Evolutionary conservation across 164 flowering plant species (phyloP).

Genomic region (Liquidambar formosana): DNA sequence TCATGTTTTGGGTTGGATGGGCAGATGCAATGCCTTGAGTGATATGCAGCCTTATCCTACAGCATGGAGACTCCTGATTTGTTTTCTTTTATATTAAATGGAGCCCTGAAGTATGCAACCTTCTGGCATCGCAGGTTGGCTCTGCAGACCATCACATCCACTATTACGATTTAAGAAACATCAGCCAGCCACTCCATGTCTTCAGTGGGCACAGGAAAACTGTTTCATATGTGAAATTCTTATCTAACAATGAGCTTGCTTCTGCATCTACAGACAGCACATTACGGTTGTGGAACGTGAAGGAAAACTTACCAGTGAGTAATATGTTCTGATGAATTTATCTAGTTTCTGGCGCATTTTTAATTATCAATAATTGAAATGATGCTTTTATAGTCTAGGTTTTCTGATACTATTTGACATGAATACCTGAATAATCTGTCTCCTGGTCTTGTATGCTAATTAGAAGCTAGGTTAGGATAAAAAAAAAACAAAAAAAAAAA

Average conservation of each 20-base stretch:
- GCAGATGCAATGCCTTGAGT: no score
- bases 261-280: slow-evolving; percentile 99
- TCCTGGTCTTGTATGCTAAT: no score
- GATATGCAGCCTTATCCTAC: no score
- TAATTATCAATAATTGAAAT: no score
- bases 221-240: slow-evolving; percentile 95
- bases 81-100: neutral
- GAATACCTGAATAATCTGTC: no score
- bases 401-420: no score
- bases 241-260: slow-evolving; percentile 88
- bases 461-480: no score
- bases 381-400: no score
- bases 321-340: neutral
- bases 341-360: neutral
- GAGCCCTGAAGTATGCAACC: neutral
- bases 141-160: slow-evolving; percentile 96
- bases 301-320: slow-evolving; percentile 72
- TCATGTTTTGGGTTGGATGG: no score
- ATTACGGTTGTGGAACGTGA: slow-evolving; percentile 92
- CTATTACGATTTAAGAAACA: slow-evolving; percentile 88
- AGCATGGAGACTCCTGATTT: no score
- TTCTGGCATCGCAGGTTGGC: slow-evolving; percentile 70
- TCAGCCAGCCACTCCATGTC: slow-evolving; percentile 77
- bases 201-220: slow-evolving; percentile 91
- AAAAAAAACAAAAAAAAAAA: no score